Evolutionary conservation across 768 basidiomycete genomes (phyloP).

Genomic region (Lactarius quietus): DNA sequence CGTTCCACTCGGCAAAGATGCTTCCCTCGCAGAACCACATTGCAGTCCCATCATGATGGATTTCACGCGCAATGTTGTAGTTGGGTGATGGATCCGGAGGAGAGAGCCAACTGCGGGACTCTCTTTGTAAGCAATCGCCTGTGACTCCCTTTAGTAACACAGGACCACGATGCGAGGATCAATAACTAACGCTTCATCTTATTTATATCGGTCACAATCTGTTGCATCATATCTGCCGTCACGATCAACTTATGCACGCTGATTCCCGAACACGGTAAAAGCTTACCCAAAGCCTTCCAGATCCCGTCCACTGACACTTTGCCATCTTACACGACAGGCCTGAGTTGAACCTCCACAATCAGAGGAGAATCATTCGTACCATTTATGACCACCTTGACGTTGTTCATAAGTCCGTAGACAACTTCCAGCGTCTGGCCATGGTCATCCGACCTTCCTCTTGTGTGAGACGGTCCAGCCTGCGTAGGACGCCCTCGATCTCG

Average conservation of each 20-base stretch:
- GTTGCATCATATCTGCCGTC: not conserved
- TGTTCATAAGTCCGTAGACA: not conserved
- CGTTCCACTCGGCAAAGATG: not conserved
- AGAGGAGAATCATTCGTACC: too few relatives aligned
- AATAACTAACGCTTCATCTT: not conserved
- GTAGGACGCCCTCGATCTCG: not conserved
- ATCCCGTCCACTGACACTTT: not conserved
- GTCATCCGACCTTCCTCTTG: conserved; percentile 5
- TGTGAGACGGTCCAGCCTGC: conserved; percentile 8
- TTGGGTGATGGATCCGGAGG: not conserved
- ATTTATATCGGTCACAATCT: not conserved
- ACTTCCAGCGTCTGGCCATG: conserved; percentile 1
- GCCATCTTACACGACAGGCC: not conserved
- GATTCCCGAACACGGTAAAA: too few relatives aligned
- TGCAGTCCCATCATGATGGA: not conserved
- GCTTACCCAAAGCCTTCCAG: too few relatives aligned
- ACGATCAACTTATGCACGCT: too few relatives aligned
- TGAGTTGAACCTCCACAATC: not conserved
- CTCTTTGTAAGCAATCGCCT: not conserved
- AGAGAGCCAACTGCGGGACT: not conserved
- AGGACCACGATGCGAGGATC: not conserved
- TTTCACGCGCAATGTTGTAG: not conserved
- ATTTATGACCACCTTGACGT: not conserved
- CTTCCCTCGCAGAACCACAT: not conserved
- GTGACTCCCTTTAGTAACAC: not conserved